Conservation (phyloP, 2,329 filamentous ascomycete species). For the Zymoseptoria crescenta region DNA sequence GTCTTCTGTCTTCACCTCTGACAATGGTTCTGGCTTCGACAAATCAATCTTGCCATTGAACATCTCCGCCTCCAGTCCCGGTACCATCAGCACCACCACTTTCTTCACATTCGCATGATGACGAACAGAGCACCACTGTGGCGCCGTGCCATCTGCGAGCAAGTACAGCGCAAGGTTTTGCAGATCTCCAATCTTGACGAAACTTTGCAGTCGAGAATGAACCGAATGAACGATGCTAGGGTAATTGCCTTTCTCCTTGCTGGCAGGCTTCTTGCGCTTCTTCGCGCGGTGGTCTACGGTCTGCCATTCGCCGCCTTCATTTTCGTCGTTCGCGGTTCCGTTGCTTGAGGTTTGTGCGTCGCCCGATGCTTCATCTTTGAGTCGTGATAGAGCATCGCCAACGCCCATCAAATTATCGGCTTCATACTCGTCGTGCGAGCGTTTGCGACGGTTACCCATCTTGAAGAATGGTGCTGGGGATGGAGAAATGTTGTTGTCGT, state of each 20-base stretch:
- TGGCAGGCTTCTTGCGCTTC: conserved; percentile 20
- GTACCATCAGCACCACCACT: conserved; percentile 84
- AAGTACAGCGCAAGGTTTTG: conserved; percentile 53
- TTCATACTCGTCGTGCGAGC: conserved; percentile 23
- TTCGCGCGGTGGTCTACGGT: conserved; percentile 19
- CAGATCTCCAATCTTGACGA: conserved; percentile 51
- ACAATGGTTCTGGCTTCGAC: neutral
- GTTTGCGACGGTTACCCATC: conserved; percentile 15
- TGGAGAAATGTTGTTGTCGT: neutral
- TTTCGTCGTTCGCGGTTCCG: conserved; percentile 2
- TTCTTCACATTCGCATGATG: conserved; percentile 54
- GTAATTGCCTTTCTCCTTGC: conserved; percentile 37
- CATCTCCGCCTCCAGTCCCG: conserved; percentile 84
- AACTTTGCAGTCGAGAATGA: conserved; percentile 46
- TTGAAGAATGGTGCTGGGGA: neutral
- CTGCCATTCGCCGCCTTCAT: conserved; percentile 21
- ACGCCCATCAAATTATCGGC: conserved; percentile 19
- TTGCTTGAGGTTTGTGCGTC: conserved; percentile 1
- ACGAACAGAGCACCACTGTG: conserved; percentile 56
- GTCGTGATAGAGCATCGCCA: conserved; percentile 20
- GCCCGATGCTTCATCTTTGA: conserved; percentile 9
- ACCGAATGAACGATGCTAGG: conserved; percentile 47
- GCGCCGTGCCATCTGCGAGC: conserved; percentile 52
- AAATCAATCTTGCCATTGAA: conserved; percentile 55
- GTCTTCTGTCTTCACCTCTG: conserved; percentile 2